Percentiles rank a stretch among this genome's conserved stretches.
Conservation (phyloP, 192 early-diverging fungal species). For the Coemansia sp. region DNA sequence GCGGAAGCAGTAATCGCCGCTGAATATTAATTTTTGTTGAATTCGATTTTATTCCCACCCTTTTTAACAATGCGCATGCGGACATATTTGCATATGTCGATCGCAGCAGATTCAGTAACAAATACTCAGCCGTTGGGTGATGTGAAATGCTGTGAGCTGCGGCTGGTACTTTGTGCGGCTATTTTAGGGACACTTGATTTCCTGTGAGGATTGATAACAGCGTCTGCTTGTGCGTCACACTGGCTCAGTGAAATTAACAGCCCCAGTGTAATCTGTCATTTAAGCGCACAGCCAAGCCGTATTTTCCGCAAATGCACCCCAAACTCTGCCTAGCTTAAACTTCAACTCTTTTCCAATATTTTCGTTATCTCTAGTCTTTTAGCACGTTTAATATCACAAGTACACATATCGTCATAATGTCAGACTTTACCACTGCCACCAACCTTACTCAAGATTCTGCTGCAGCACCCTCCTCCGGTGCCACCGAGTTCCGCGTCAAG, state of each 20-base stretch:
- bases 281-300: too few relatives aligned
- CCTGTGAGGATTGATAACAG: too few relatives aligned
- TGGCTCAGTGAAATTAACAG: too few relatives aligned
- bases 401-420: too few relatives aligned
- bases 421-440: slow-evolving; percentile 39
- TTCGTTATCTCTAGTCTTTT: too few relatives aligned
- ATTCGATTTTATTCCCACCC: background rate
- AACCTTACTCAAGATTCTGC: slow-evolving; percentile 52
- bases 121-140: too few relatives aligned
- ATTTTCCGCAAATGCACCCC: background rate
- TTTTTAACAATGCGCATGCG: slow-evolving; percentile 2
- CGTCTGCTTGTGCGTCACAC: too few relatives aligned
- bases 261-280: too few relatives aligned
- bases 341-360: background rate
- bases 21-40: background rate
- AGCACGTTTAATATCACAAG: too few relatives aligned
- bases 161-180: slow-evolving; percentile 5
- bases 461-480: background rate
- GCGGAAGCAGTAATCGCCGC: slow-evolving; percentile 1
- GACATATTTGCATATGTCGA: background rate
- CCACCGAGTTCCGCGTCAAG: slow-evolving; percentile 76
- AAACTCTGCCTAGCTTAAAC: too few relatives aligned
- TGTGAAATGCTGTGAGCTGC: too few relatives aligned
- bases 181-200: background rate
- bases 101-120: too few relatives aligned